Percentiles rank a stretch among this genome's conserved stretches.
Evolutionary conservation across 768 basidiomycete genomes (phyloP).

Genomic region (Piloderma croceum): DNA sequence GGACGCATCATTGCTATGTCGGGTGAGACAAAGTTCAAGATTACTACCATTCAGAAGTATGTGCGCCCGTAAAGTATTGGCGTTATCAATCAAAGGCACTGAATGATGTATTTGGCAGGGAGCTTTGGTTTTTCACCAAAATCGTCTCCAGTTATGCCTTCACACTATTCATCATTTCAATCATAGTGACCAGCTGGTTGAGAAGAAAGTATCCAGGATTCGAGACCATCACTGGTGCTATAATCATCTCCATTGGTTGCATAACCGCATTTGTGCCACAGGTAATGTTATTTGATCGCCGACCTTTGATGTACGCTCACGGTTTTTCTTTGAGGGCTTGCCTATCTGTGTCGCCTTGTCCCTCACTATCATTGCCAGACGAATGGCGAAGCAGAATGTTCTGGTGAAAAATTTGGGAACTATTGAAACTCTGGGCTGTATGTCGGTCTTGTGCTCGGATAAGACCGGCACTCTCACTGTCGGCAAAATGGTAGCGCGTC

Average conservation of each 20-base stretch:
- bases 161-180: conserved; percentile 35
- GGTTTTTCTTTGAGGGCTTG: conserved; percentile 23
- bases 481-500: conserved; percentile 38
- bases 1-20: conserved; percentile 54
- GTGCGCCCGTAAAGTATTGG: too few relatives aligned
- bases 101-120: conserved; percentile 20
- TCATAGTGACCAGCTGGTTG: conserved; percentile 40
- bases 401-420: conserved; percentile 48
- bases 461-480: too few relatives aligned
- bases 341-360: conserved; percentile 45
- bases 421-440: conserved; percentile 50
- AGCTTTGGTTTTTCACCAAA: conserved; percentile 49
- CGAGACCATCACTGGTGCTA: conserved; percentile 27
- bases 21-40: conserved; percentile 38
- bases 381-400: conserved; percentile 42
- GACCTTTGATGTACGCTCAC: neutral
- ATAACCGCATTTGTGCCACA: conserved; percentile 39
- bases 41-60: conserved; percentile 40
- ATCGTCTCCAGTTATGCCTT: conserved; percentile 39
- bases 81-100: conserved; percentile 2
- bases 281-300: conserved; percentile 17
- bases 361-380: conserved; percentile 42
- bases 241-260: conserved; percentile 35
- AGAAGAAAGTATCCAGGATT: conserved; percentile 27
- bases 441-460: conserved; percentile 49